Evolutionary conservation across 495 filamentous ascomycete species (phyloP), one percentile per base, ranked within the genome.

Genomic region (Halenospora varia): DNA sequence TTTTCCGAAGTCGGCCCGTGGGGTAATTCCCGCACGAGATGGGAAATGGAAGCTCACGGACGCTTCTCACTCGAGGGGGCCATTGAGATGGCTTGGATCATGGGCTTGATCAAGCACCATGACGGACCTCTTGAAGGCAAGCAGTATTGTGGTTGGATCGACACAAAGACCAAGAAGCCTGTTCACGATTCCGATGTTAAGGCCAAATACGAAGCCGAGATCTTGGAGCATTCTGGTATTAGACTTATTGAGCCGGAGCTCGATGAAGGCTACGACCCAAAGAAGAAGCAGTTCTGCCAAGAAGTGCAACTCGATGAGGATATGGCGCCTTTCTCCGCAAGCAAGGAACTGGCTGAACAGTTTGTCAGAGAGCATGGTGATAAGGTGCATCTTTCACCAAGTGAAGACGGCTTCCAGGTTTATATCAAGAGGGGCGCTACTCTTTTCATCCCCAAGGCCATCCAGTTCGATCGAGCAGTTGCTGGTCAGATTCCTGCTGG

Each of bases 1-100:
- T 98, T 97, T 69, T 80, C 92, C 23, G 94, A 98, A 70, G 83
- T 97, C 58, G 92, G 94, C 6, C 94, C 94, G 0, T 97, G 91
- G 91, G 94, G 94, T 71, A 98, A 96, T 75, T 88, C 94, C 0
- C 83, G 93, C 51, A 98, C 94, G 26, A 83, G 94, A 25, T 98
- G 94, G 94, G 91, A 98, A 74, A 97, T 97, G 90, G 94, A 98
- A 73, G 89, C 92, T 17, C 81, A 90, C 60, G 93, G 92, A 62
- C 79, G 92, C 66, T 97, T 98, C 76, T 96, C 94, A 11, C 82
- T 96, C n/a, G 93, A 96, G 71, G 93, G 94, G n/a, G 97, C 91
- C 66, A 85, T 97, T 57, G 94, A 98, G 72, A 97, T 98, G 93
- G 90, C 94, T 24, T 98, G 94, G 94, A 88, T 98, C 67, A 98